Evolutionary conservation across 495 filamentous ascomycete genomes (phyloP).

Genomic region (Tetracladium setigerum): DNA sequence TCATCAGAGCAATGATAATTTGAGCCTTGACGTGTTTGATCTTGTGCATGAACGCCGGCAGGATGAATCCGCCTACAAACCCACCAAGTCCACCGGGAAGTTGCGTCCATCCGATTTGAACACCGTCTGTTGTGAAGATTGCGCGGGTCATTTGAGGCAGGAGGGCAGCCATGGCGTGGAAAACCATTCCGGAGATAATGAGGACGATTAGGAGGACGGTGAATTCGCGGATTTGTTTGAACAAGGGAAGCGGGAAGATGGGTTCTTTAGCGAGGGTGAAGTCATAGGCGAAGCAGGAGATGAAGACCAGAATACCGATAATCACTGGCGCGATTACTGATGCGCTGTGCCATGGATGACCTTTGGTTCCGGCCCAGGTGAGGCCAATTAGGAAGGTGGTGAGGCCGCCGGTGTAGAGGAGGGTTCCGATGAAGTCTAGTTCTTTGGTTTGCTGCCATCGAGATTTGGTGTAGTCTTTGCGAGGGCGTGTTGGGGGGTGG

Average conservation of each 20-base stretch:
- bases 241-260: slow-evolving; percentile 23
- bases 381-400: slow-evolving; percentile 24
- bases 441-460: slow-evolving; percentile 23
- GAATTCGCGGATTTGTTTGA: slow-evolving; percentile 22
- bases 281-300: slow-evolving; percentile 22
- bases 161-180: slow-evolving; percentile 17
- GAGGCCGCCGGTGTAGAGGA: slow-evolving; percentile 24
- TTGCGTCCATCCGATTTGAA: slow-evolving; percentile 20
- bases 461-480: slow-evolving; percentile 21
- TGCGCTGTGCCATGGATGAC: slow-evolving; percentile 3
- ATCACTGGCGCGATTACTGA: slow-evolving; percentile 18
- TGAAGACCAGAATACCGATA: slow-evolving; percentile 20
- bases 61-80: slow-evolving; percentile 24
- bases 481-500: slow-evolving; percentile 25
- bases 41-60: slow-evolving; percentile 24
- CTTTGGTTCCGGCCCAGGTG: slow-evolving; percentile 18
- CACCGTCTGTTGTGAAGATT: slow-evolving; percentile 19
- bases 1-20: slow-evolving; percentile 24
- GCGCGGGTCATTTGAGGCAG: slow-evolving; percentile 23
- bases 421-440: slow-evolving; percentile 25
- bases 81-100: slow-evolving; percentile 17
- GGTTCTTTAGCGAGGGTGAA: slow-evolving; percentile 21
- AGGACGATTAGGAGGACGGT: slow-evolving; percentile 21
- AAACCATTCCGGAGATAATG: slow-evolving; percentile 26
- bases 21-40: slow-evolving; percentile 28